Evolutionary conservation across 352 stramenopile genomes (phyloP), one percentile per base, ranked within the genome.

Genomic region (Blastocystis sp.): DNA sequence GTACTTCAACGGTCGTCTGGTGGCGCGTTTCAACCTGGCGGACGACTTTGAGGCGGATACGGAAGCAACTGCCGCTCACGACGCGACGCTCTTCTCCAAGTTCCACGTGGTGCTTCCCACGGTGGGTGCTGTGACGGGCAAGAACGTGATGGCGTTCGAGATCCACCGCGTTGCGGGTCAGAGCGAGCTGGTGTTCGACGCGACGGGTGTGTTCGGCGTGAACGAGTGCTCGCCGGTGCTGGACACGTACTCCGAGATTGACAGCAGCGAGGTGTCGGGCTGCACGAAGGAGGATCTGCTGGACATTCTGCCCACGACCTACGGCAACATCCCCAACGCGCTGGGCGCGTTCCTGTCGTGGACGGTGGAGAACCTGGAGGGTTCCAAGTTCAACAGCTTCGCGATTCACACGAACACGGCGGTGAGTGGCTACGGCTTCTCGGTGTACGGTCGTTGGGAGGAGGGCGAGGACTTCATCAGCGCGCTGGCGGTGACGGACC

Each of bases 331-430:
- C 16, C n/a, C 60, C 12, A 66, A 29, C 4, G 6, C 9, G 12
- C 10, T 31, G 9, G n/a, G n/a, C 10, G 60, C 67, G 9, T 78
- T 61, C 26, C 1, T 78, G 13, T 31, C 21, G 1, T 78, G 67
- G 67, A 60, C 9, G 60, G 67, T 78, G 31, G 67, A 78, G 37
- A 78, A 78, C 21, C 67, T 78, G 35, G 67, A 78, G 31, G 67
- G 67, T 31, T 37, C 24, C 19, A 78, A 78, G 21, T 78, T 41
- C 24, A 78, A 78, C 41, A 51, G n/a, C 1, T 78, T 78, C 21
- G 31, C 9, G 1, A 50, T 78, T 19, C 24, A 51, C 26, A 31
- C 24, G 2, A 39, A 13, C 16, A 37, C 21, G 51, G 31, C 3
- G 51, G 35, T 50, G 21, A 26, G 13, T 1, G 33, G 16, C 16